Percentiles rank a stretch among this genome's conserved stretches.
Conservation (phyloP, 2,329 filamentous ascomycete species). For the Fusarium sp. region DNA sequence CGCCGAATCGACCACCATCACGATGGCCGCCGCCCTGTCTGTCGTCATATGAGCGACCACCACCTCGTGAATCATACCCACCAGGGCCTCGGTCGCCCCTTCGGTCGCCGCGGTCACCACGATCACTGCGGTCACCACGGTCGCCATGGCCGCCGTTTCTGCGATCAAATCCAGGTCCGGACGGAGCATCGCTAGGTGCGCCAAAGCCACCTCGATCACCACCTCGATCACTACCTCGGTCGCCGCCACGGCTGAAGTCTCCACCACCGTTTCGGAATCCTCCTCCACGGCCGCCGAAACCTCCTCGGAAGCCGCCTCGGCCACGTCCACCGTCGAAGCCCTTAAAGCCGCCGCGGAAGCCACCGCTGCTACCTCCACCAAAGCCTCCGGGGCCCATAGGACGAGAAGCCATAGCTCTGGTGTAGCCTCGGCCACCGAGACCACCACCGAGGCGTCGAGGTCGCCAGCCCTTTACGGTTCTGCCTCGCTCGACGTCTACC, state of each 20-base stretch:
- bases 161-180: constrained; percentile 68
- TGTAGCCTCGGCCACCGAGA: constrained; percentile 92
- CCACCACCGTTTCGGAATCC: constrained; percentile 65
- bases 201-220: constrained; percentile 64
- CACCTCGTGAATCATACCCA: constrained; percentile 67
- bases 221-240: constrained; percentile 55
- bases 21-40: constrained; percentile 65
- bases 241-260: constrained; percentile 56
- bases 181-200: constrained; percentile 70
- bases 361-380: constrained; percentile 69
- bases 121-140: constrained; percentile 55
- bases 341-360: constrained; percentile 62
- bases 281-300: constrained; percentile 68
- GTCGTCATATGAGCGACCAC: constrained; percentile 73
- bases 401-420: constrained; percentile 80
- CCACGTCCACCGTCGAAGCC: constrained; percentile 62
- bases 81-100: constrained; percentile 66
- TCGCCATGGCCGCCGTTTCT: constrained; percentile 61
- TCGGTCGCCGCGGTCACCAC: constrained; percentile 60
- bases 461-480: constrained; percentile 94
- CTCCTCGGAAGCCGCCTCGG: constrained; percentile 62
- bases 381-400: constrained; percentile 74
- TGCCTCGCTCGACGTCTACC: constrained; percentile 95
- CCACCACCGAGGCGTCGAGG: constrained; percentile 92
- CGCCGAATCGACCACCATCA: constrained; percentile 53